Percentiles rank a stretch among this genome's conserved stretches.
These are phyloP conservation scores for Acer negundo DNA, from an alignment of 345 rosid genomes.

Conservation along the genomic window DNA sequence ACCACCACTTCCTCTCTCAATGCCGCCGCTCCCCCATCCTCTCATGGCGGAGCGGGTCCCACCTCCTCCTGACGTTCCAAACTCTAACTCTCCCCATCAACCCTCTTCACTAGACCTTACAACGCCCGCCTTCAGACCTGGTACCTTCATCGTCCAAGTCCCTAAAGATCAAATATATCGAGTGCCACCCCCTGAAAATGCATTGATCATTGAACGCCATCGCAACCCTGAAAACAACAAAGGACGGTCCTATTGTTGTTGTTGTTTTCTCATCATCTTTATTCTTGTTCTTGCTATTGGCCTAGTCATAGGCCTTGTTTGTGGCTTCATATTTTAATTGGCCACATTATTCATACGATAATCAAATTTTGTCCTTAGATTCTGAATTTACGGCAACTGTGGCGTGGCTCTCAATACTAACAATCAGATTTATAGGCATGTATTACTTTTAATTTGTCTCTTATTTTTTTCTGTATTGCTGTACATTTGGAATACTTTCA, in stretches of 20 bases:
- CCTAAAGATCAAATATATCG: conserved; percentile 69
- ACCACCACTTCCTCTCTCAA: neutral
- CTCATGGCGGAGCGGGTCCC: conserved; percentile 50
- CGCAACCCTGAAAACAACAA: conserved; percentile 12
- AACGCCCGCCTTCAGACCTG: conserved; percentile 21
- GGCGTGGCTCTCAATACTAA: neutral
- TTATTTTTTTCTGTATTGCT: neutral
- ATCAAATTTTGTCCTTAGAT: neutral
- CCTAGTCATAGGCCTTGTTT: conserved; percentile 3
- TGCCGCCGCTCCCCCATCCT: conserved; percentile 38
- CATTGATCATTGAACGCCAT: conserved; percentile 26
- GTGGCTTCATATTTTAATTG: neutral
- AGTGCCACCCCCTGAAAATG: conserved; percentile 57
- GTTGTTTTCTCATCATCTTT: conserved; percentile 6
- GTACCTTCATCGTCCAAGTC: conserved; percentile 50
- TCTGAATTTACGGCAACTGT: neutral
- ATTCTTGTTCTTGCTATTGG: conserved; percentile 15
- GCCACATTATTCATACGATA: neutral
- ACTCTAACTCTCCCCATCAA: conserved; percentile 2
- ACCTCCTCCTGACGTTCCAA: neutral
- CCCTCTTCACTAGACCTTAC: neutral
- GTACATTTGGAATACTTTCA: neutral
- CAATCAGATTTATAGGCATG: conserved; percentile 1
- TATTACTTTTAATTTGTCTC: neutral
- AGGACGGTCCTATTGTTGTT: conserved; percentile 12